phyloP scores from a whole-genome alignment of 257 asterid species.

The Salvia rosmarinus region DNA sequence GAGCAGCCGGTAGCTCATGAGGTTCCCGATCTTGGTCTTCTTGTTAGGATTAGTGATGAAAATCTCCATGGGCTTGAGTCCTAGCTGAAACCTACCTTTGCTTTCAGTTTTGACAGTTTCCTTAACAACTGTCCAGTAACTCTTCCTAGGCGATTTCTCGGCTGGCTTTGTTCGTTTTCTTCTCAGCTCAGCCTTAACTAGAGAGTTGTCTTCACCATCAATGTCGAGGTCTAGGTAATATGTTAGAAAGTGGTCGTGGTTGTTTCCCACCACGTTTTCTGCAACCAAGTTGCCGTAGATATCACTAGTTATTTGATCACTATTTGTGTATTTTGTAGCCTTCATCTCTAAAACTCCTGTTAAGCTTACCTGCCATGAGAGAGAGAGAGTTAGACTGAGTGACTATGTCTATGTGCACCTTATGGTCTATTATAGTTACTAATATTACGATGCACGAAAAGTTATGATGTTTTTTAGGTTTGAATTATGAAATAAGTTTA shows the following conservation, averaged over 20 bases:
- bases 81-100: slow-evolving; percentile 46
- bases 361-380: slow-evolving; percentile 51
- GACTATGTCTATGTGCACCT: too few species aligned
- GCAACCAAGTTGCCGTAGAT: slow-evolving; percentile 62
- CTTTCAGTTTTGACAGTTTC: slow-evolving; percentile 57
- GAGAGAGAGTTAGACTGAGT: not conserved
- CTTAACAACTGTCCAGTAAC: slow-evolving; percentile 60
- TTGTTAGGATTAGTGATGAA: slow-evolving; percentile 58
- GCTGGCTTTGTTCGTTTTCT: slow-evolving; percentile 25
- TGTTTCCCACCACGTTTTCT: slow-evolving; percentile 50
- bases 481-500: too few species aligned
- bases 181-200: slow-evolving; percentile 52
- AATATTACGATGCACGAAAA: too few species aligned
- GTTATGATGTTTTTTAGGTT: too few species aligned
- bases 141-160: slow-evolving; percentile 57
- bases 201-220: slow-evolving; percentile 58
- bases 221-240: slow-evolving; percentile 74
- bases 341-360: slow-evolving; percentile 62
- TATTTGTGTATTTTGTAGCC: slow-evolving; percentile 45
- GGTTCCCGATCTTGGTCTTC: slow-evolving; percentile 60
- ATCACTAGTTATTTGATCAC: slow-evolving; percentile 30
- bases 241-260: slow-evolving; percentile 70
- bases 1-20: slow-evolving; percentile 59
- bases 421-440: too few species aligned
- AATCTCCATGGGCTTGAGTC: slow-evolving; percentile 47